Percentiles rank a stretch among this genome's conserved stretches.
phyloP scores from a whole-genome alignment of 2,329 filamentous ascomycete genomes.

The Pseudocercospora fuligena region DNA sequence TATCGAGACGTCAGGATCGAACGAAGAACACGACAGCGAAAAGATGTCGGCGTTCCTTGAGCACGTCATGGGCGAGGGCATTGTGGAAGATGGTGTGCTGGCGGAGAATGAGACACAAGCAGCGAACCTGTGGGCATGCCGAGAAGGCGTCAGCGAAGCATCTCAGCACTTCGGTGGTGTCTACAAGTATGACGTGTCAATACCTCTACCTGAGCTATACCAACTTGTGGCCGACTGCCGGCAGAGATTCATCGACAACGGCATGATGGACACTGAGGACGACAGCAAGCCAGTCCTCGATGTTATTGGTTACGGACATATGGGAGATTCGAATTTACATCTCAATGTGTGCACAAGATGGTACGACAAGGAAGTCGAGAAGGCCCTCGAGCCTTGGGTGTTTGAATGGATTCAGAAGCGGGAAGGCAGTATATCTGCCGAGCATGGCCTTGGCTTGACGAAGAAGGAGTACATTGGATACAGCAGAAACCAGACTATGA shows the following conservation, averaged over 20 bases:
- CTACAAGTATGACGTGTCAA: slow-evolving; percentile 98
- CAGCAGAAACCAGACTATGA: slow-evolving; percentile 84
- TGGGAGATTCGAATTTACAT: slow-evolving; percentile 96
- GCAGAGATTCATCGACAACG: slow-evolving; percentile 71
- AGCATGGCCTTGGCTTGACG: slow-evolving; percentile 90
- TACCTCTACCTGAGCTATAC: slow-evolving; percentile 87
- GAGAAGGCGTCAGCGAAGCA: slow-evolving; percentile 90
- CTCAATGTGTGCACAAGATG: slow-evolving; percentile 83
- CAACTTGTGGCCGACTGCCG: slow-evolving; percentile 83
- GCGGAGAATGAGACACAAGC: slow-evolving; percentile 93
- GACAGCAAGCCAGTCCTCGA: slow-evolving; percentile 78
- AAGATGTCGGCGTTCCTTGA: slow-evolving; percentile 92
- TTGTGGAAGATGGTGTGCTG: slow-evolving; percentile 86
- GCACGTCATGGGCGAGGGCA: slow-evolving; percentile 84
- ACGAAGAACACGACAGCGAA: slow-evolving; percentile 86
- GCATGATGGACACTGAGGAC: slow-evolving; percentile 73
- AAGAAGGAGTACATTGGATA: slow-evolving; percentile 97
- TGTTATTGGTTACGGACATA: slow-evolving; percentile 96
- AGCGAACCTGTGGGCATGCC: slow-evolving; percentile 83
- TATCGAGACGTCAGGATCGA: slow-evolving; percentile 94
- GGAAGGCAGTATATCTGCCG: slow-evolving; percentile 92
- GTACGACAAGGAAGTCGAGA: slow-evolving; percentile 87
- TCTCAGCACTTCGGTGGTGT: slow-evolving; percentile 90
- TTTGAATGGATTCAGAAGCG: slow-evolving; percentile 94
- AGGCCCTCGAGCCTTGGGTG: slow-evolving; percentile 87